A percentile compares a stretch with the other conserved stretches of the same genome.
These are phyloP conservation scores for Fusarium sp. DNA, from an alignment of 2,329 filamentous ascomycete species.

Conservation along the genomic window DNA sequence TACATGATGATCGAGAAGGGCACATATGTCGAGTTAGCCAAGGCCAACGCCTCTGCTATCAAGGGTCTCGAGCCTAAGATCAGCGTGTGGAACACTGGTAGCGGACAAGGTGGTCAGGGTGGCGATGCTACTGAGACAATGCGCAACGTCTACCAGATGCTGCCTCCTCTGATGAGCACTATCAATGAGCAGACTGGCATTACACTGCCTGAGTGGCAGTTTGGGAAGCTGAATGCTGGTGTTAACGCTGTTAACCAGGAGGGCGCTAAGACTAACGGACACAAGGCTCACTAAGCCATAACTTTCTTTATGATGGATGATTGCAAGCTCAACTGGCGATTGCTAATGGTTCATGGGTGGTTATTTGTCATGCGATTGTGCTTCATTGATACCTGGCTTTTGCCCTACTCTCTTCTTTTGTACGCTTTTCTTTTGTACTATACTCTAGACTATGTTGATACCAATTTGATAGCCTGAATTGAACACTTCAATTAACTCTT, in stretches of 20 bases:
- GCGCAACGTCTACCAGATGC: constrained; percentile 86
- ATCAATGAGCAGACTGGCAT: constrained; percentile 94
- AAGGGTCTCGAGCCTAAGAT: constrained; percentile 89
- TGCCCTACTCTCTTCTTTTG: background rate
- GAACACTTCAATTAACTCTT: background rate
- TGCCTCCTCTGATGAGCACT: constrained; percentile 86
- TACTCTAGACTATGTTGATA: constrained; percentile 33
- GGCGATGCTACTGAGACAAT: constrained; percentile 72
- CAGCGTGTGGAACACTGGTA: constrained; percentile 89
- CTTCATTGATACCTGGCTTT: constrained; percentile 23
- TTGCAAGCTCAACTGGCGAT: background rate
- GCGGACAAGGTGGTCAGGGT: constrained; percentile 58
- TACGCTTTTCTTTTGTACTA: constrained; percentile 14
- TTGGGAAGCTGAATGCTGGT: constrained; percentile 62
- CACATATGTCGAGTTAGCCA: constrained; percentile 82
- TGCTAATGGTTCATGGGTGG: background rate
- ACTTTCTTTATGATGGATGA: too few relatives aligned
- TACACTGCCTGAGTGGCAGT: constrained; percentile 82
- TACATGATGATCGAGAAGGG: constrained; percentile 91
- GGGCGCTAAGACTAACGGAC: constrained; percentile 42
- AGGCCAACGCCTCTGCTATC: constrained; percentile 83
- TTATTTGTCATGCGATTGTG: background rate
- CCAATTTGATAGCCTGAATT: constrained; percentile 24
- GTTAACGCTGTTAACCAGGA: constrained; percentile 53
- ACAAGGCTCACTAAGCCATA: constrained; percentile 26